These are phyloP conservation scores for Fusarium proliferatum DNA, from an alignment of 2,329 filamentous ascomycete species.

Conservation along the genomic window DNA sequence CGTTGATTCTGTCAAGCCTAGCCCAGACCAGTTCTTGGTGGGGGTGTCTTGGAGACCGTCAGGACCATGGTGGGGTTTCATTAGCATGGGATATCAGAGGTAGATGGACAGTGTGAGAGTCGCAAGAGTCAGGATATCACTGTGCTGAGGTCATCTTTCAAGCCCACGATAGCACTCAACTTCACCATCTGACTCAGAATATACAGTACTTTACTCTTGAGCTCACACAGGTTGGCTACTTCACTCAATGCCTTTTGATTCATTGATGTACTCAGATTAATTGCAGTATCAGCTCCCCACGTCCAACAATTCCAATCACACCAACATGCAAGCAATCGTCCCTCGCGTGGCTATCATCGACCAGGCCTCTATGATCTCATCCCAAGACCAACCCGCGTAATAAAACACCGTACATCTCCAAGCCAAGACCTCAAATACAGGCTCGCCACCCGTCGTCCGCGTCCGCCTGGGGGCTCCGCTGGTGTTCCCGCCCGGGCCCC, in stretches of 20 bases:
- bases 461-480: constrained; percentile 9
- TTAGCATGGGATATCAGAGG: constrained; percentile 20
- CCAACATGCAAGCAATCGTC: constrained; percentile 8
- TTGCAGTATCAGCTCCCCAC: constrained; percentile 25
- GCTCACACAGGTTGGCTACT: constrained; percentile 24
- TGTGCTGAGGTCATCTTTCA: constrained; percentile 5
- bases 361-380: constrained; percentile 24
- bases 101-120: constrained; percentile 10
- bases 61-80: constrained; percentile 30
- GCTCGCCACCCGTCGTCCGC: constrained; percentile 34
- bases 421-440: constrained; percentile 8
- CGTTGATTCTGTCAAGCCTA: constrained; percentile 29
- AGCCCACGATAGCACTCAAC: no score
- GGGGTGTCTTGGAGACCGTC: constrained; percentile 30
- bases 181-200: constrained; percentile 27
- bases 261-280: constrained; percentile 30
- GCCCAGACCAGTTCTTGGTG: constrained; percentile 30
- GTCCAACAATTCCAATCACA: constrained; percentile 38
- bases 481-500: constrained; percentile 36
- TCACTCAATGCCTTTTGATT: constrained; percentile 21
- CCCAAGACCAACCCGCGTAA: neutral
- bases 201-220: constrained; percentile 28
- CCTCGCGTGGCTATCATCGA: constrained; percentile 2
- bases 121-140: neutral
- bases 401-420: constrained; percentile 1